These are phyloP conservation scores for Neostapfia colusana DNA, from an alignment of 176 grass and related monocot genomes.

Conservation along the genomic window DNA sequence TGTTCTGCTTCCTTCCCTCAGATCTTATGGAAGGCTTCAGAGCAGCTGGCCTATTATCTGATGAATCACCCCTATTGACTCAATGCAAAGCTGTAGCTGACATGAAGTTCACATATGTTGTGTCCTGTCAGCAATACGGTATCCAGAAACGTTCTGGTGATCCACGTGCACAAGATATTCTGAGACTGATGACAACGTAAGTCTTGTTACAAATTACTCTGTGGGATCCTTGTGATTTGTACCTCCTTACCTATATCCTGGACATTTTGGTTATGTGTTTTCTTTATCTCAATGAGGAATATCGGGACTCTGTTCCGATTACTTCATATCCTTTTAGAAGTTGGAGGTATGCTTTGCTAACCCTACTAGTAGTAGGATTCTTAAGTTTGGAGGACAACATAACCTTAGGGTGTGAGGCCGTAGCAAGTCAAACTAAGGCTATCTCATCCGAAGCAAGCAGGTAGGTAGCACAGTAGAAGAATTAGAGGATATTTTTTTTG, in stretches of 20 bases:
- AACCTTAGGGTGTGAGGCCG: neutral
- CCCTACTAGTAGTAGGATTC: neutral
- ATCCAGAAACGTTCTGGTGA: slow-evolving; percentile 88
- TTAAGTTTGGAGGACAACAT: slow-evolving; percentile 20
- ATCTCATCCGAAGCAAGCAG: neutral
- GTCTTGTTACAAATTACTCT: slow-evolving; percentile 20
- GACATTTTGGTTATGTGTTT: slow-evolving; percentile 16
- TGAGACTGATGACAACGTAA: slow-evolving; percentile 89
- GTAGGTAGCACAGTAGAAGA: neutral
- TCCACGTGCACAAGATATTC: slow-evolving; percentile 75
- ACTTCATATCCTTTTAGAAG: neutral
- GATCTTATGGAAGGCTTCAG: slow-evolving; percentile 94
- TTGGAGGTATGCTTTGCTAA: neutral
- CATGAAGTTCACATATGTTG: slow-evolving; percentile 98
- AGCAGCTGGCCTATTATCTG: slow-evolving; percentile 63
- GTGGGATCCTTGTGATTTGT: neutral
- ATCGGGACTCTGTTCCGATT: neutral
- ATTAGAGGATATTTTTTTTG: neutral
- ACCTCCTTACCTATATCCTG: slow-evolving; percentile 3
- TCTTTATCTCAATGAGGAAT: slow-evolving; percentile 10
- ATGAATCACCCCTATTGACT: slow-evolving; percentile 65
- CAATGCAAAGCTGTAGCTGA: slow-evolving; percentile 96
- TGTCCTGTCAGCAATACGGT: slow-evolving; percentile 97
- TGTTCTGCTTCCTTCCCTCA: slow-evolving; percentile 44
- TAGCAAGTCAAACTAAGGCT: slow-evolving; percentile 5